Percentiles rank a stretch among this genome's conserved stretches.
Evolutionary conservation across 192 early-diverging fungal species (phyloP).

Genomic region (Coemansia sp.): DNA sequence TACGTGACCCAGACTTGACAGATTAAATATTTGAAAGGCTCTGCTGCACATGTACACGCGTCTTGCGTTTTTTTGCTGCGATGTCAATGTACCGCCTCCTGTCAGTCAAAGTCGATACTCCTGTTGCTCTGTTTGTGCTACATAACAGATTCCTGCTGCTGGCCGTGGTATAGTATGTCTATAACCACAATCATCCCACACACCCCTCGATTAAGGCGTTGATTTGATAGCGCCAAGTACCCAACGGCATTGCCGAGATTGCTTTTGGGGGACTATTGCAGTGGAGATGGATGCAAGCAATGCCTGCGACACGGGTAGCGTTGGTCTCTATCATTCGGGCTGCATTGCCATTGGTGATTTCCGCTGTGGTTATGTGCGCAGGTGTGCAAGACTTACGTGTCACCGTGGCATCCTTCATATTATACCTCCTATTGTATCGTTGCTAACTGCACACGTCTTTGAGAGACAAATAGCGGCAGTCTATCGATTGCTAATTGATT

Average conservation of each 20-base stretch:
- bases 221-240: background rate
- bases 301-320: too few relatives aligned
- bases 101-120: background rate
- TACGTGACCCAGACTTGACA: background rate
- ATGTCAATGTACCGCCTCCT: background rate
- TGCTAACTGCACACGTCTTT: background rate
- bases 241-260: background rate
- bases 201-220: background rate
- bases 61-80: slow-evolving; percentile 1
- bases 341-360: too few relatives aligned
- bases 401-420: background rate
- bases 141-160: background rate
- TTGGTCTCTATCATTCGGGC: too few relatives aligned
- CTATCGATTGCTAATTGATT: slow-evolving; percentile 27
- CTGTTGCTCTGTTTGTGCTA: background rate
- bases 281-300: too few relatives aligned
- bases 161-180: slow-evolving; percentile 12
- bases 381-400: background rate
- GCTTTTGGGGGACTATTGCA: background rate
- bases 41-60: slow-evolving; percentile 2
- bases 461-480: background rate
- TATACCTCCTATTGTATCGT: too few relatives aligned
- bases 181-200: slow-evolving; percentile 5
- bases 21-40: background rate
- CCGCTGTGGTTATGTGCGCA: background rate